Conservation (phyloP, 805 yeast species). For the Kazachstania viticola region DNA sequence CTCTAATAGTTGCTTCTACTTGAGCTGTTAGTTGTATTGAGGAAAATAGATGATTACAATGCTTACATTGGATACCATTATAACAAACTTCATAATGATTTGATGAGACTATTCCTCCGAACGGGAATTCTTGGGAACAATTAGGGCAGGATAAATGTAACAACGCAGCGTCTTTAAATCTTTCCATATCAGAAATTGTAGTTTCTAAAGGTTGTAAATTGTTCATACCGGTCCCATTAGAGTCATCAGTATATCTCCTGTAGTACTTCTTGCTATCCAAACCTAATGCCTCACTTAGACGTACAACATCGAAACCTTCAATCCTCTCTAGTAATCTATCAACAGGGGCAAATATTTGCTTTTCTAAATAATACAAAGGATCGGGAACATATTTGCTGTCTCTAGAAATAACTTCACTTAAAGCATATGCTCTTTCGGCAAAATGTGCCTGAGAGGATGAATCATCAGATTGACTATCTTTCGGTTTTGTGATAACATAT, state of each 20-base stretch:
- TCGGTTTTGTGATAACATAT: conserved; percentile 52
- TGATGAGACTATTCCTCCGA: conserved; percentile 65
- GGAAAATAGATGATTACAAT: conserved; percentile 44
- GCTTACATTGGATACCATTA: conserved; percentile 59
- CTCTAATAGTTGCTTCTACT: conserved; percentile 60
- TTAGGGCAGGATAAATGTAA: conserved; percentile 44
- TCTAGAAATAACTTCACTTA: conserved; percentile 56
- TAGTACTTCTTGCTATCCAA: conserved; percentile 58
- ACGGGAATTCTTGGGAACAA: conserved; percentile 51
- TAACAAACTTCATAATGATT: conserved; percentile 47
- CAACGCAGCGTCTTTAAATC: conserved; percentile 56
- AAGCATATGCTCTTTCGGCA: conserved; percentile 80
- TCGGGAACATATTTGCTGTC: conserved; percentile 52
- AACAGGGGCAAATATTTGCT: conserved; percentile 84
- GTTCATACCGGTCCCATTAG: conserved; percentile 22
- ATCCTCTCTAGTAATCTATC: conserved; percentile 77
- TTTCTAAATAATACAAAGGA: conserved; percentile 65
- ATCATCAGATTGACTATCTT: conserved; percentile 29
- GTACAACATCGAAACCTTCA: conserved; percentile 73
- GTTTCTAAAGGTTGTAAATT: conserved; percentile 68
- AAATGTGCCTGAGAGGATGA: conserved; percentile 5
- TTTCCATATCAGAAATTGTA: conserved; percentile 66
- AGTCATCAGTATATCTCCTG: conserved; percentile 24
- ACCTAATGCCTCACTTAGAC: conserved; percentile 69
- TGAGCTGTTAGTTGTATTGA: conserved; percentile 53